phyloP scores from a whole-genome alignment of 2,329 filamentous ascomycete species.

The Aureobasidium uvarum region DNA sequence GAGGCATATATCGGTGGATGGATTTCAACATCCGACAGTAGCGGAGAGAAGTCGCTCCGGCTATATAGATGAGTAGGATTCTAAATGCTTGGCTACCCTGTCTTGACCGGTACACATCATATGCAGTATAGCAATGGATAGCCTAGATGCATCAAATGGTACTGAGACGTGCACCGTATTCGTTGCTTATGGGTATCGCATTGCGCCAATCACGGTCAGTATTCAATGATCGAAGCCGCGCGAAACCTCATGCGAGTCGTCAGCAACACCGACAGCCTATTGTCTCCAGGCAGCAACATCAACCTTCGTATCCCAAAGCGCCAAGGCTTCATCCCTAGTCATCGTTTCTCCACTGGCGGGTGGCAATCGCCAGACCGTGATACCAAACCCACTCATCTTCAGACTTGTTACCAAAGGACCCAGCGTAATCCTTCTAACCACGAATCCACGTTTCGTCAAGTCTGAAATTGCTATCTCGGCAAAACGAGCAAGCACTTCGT shows the following conservation, averaged over 20 bases:
- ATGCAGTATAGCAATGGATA: no score
- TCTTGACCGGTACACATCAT: no score
- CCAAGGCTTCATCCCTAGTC: slow-evolving; percentile 34
- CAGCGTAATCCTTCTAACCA: slow-evolving; percentile 38
- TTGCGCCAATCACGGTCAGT: background rate
- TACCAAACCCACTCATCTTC: slow-evolving; percentile 43
- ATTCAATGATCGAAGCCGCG: background rate
- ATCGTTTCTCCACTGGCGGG: slow-evolving; percentile 34
- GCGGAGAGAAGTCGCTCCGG: no score
- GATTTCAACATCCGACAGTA: no score
- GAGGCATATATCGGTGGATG: no score
- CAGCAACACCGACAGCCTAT: slow-evolving; percentile 23
- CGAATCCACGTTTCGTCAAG: slow-evolving; percentile 36
- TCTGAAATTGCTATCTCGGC: slow-evolving; percentile 38
- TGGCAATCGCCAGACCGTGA: slow-evolving; percentile 41
- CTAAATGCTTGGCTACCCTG: no score
- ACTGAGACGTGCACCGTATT: no score
- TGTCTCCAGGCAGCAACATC: slow-evolving; percentile 42
- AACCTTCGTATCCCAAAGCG: slow-evolving; percentile 40
- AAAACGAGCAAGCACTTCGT: slow-evolving; percentile 40
- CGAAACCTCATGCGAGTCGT: no score
- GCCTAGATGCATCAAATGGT: no score
- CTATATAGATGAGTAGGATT: no score
- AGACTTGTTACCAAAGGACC: slow-evolving; percentile 41
- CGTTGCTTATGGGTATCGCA: no score